These are phyloP conservation scores for Carex pumila DNA, from an alignment of 176 grass and related monocot genomes.

Conservation along the genomic window DNA sequence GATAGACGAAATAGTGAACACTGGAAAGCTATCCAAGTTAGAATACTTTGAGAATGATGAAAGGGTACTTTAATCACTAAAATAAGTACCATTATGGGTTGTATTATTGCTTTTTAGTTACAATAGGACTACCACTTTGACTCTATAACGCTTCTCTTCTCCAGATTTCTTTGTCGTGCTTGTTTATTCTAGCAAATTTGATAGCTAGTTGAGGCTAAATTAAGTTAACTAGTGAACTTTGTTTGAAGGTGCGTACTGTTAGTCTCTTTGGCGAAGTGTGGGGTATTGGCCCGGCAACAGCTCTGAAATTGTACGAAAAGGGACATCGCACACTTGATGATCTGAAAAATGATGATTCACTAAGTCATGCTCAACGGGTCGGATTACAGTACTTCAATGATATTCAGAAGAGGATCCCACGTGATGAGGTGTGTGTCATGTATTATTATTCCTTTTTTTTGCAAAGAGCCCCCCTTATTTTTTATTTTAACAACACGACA, in stretches of 20 bases:
- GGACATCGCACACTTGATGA: slow-evolving; percentile 84
- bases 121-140: not conserved
- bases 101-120: not conserved
- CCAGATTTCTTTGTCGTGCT: not conserved
- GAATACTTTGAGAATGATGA: slow-evolving; percentile 98
- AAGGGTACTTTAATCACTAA: slow-evolving; percentile 43
- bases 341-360: slow-evolving; percentile 62
- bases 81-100: not conserved
- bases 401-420: slow-evolving; percentile 89
- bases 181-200: not conserved
- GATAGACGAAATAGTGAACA: slow-evolving; percentile 93
- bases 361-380: slow-evolving; percentile 66
- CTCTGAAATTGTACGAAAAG: slow-evolving; percentile 92
- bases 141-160: not conserved
- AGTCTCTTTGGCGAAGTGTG: slow-evolving; percentile 94
- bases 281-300: slow-evolving; percentile 91
- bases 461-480: not conserved
- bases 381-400: slow-evolving; percentile 84
- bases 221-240: slow-evolving; percentile 16
- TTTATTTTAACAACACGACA: not conserved
- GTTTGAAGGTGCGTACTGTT: slow-evolving; percentile 57
- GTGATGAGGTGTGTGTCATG: slow-evolving; percentile 40
- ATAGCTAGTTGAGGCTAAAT: not conserved
- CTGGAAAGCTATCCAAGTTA: slow-evolving; percentile 88
- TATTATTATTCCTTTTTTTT: not conserved